These are phyloP conservation scores for Nigrospora oryzae DNA, from an alignment of 2,329 filamentous ascomycete species.

Conservation along the genomic window DNA sequence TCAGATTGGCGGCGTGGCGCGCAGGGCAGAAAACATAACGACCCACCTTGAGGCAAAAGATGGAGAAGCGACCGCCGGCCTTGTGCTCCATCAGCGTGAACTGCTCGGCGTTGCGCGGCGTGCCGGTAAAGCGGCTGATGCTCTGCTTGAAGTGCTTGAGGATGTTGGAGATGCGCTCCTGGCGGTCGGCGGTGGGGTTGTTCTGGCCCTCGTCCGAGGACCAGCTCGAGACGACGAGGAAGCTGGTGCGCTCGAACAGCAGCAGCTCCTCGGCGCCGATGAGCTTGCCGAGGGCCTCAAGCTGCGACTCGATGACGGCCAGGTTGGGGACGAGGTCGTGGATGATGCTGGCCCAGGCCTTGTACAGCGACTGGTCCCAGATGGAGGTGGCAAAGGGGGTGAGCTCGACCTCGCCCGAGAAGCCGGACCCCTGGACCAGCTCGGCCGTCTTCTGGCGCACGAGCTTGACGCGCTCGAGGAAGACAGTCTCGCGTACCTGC, in stretches of 20 bases:
- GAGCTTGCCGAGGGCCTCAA: conserved; percentile 72
- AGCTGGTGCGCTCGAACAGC: conserved; percentile 90
- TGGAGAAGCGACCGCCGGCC: conserved; percentile 69
- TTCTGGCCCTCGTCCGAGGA: conserved; percentile 63
- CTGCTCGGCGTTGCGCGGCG: conserved; percentile 73
- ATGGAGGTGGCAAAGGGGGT: conserved; percentile 93
- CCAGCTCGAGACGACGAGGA: conserved; percentile 91
- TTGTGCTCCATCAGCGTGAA: conserved; percentile 78
- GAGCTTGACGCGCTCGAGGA: conserved; percentile 71
- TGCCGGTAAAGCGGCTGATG: conserved; percentile 66
- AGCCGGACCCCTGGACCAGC: conserved; percentile 33
- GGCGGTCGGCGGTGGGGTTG: conserved; percentile 87
- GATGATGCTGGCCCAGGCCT: conserved; percentile 96
- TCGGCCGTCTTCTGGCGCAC: conserved; percentile 66
- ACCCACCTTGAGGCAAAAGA: conserved; percentile 71
- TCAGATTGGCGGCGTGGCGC: neutral
- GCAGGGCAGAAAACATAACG: no score
- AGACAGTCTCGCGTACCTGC: conserved; percentile 69
- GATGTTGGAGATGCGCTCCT: conserved; percentile 91
- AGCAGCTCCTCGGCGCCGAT: conserved; percentile 92
- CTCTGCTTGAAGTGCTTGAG: conserved; percentile 97
- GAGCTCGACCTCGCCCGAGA: conserved; percentile 49
- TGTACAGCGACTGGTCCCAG: conserved; percentile 97
- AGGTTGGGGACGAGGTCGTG: conserved; percentile 97
- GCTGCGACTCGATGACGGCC: conserved; percentile 75